phyloP scores from a whole-genome alignment of 2,329 filamentous ascomycete species.

The Pseudovirgaria hyperparasitica region DNA sequence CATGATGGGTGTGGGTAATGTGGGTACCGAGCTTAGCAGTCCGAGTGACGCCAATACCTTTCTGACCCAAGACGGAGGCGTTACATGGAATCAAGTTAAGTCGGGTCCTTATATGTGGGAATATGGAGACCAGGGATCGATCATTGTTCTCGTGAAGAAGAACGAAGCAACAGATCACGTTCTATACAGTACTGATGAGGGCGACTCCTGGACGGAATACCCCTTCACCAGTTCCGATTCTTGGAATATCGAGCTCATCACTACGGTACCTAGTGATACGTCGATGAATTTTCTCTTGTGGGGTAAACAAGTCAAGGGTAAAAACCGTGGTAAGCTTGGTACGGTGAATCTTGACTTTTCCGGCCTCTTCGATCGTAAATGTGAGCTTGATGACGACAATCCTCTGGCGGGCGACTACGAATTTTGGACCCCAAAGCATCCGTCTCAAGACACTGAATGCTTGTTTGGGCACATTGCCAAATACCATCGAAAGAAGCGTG shows the following conservation, averaged over 20 bases:
- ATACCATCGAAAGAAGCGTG: constrained; percentile 82
- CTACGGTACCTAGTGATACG: constrained; percentile 76
- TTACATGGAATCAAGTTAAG: constrained; percentile 74
- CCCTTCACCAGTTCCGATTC: constrained; percentile 55
- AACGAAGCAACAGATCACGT: constrained; percentile 53
- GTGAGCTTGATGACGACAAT: constrained; percentile 51
- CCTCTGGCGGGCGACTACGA: constrained; percentile 61
- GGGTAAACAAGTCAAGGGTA: constrained; percentile 47
- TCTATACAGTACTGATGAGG: constrained; percentile 71
- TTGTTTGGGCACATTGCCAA: constrained; percentile 83
- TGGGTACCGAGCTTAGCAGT: constrained; percentile 57
- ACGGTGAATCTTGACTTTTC: constrained; percentile 84
- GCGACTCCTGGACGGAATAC: constrained; percentile 64
- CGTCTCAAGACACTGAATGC: constrained; percentile 63
- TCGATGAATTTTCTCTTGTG: constrained; percentile 88
- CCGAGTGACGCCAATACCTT: constrained; percentile 74
- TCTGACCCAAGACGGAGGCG: constrained; percentile 80
- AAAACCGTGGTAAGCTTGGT: too few relatives aligned
- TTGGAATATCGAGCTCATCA: constrained; percentile 65
- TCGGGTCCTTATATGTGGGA: constrained; percentile 89
- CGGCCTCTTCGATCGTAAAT: constrained; percentile 60
- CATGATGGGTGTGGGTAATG: constrained; percentile 85
- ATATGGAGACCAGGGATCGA: constrained; percentile 87
- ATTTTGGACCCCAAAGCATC: constrained; percentile 79
- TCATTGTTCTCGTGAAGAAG: constrained; percentile 76